These are phyloP conservation scores for Pseudogymnoascus sp. DNA, from an alignment of 2,329 filamentous ascomycete genomes.

Conservation along the genomic window DNA sequence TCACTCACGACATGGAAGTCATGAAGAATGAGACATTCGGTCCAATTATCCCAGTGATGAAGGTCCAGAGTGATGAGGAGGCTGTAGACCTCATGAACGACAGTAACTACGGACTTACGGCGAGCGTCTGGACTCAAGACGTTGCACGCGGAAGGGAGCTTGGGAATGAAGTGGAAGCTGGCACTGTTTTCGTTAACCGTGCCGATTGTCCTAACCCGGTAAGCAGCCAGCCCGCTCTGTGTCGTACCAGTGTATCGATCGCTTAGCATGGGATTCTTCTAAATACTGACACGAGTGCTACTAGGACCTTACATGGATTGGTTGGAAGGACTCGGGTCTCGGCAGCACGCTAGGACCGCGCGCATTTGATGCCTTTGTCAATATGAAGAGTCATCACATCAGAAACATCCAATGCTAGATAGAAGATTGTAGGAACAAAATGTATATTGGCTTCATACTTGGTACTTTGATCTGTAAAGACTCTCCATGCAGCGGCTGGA, in stretches of 20 bases:
- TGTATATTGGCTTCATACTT: background rate
- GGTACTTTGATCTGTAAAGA: background rate
- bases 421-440: background rate
- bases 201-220: slow-evolving; percentile 83
- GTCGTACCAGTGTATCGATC: background rate
- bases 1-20: slow-evolving; percentile 47
- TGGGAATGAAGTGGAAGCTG: slow-evolving; percentile 46
- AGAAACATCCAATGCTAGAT: slow-evolving; percentile 64
- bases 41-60: slow-evolving; percentile 54
- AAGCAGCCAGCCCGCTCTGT: background rate
- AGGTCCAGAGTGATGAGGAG: slow-evolving; percentile 53
- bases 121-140: slow-evolving; percentile 51
- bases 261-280: background rate
- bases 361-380: slow-evolving; percentile 92
- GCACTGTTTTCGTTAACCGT: slow-evolving; percentile 59
- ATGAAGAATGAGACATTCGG: slow-evolving; percentile 53
- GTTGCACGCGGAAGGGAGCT: slow-evolving; percentile 42
- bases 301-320: slow-evolving; percentile 84
- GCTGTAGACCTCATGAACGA: slow-evolving; percentile 49
- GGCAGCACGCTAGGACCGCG: slow-evolving; percentile 83
- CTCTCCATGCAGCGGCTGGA: background rate
- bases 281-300: background rate
- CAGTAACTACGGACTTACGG: slow-evolving; percentile 44
- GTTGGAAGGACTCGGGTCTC: slow-evolving; percentile 95
- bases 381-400: slow-evolving; percentile 91